Evolutionary conservation across 1,284 basidiomycete species (phyloP), one percentile per base, ranked within the genome.

Genomic region (Peniophora sp.): DNA sequence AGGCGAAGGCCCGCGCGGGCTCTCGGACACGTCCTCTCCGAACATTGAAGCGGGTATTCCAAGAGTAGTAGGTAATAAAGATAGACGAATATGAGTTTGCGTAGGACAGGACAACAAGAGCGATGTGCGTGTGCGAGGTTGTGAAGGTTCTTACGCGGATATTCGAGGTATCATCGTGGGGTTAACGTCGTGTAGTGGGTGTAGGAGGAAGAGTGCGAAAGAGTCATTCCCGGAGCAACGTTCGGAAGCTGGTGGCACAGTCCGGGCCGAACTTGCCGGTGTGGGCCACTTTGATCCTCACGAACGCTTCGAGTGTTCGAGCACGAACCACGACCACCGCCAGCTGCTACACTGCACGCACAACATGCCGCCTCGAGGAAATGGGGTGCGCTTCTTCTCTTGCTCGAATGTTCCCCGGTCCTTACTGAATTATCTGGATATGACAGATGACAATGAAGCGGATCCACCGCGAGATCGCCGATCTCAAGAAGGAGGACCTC

Each of bases 391-490:
- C 39, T 23, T 15, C 8, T 22, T 17, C 32, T 41, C 15, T n/a
- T 44, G 12, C 12, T 14, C 9, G 12, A 24, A 15, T 15, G 10
- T 8, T 20, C n/a, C 20, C 17, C 12, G 22, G 18, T 45, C 18
- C 17, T 23, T 6, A 45, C 27, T 6, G n/a, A n/a, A 9, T 45
- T 10, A 20, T 22, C 11, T n/a, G n/a, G n/a, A 18, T 12, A n/a
- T 18, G 24, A n/a, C 34, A 91, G 87, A 92, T 85, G 72, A 87
- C 89, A 3, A 65, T 88, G 56, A 94, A 92, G 68, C 83, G 92
- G 47, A 94, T 96, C 54, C 83, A 90, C 58, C 85, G 88, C 56
- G 92, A 96, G 71, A 85, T 95, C 39, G 76, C 80, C 3, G 91
- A 94, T 67, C 69, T 91, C 20, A 76, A 84, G 70, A 88, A 88